phyloP scores from a whole-genome alignment of 2,329 filamentous ascomycete species.

The Exophiala viscosa region DNA sequence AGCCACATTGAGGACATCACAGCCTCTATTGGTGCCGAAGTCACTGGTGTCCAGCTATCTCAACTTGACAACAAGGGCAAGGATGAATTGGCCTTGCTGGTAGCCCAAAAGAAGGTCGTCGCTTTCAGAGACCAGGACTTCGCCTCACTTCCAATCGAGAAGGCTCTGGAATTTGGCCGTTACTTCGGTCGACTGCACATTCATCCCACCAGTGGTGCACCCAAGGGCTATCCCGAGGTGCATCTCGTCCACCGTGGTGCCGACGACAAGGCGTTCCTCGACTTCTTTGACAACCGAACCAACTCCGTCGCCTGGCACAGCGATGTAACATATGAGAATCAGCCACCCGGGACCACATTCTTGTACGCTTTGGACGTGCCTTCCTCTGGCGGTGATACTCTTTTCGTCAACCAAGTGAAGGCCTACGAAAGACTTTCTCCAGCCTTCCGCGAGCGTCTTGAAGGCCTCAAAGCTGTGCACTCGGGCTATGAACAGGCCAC shows the following conservation, averaged over 20 bases:
- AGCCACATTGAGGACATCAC: conserved; percentile 33
- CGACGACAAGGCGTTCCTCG: conserved; percentile 56
- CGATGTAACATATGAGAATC: conserved; percentile 81
- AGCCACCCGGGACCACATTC: conserved; percentile 84
- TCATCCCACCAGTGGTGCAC: conserved; percentile 72
- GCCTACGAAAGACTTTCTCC: conserved; percentile 79
- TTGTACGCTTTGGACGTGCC: conserved; percentile 83
- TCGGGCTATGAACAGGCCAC: conserved; percentile 75
- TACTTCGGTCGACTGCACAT: conserved; percentile 82
- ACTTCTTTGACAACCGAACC: conserved; percentile 66
- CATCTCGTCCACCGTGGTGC: conserved; percentile 74
- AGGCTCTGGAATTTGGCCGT: conserved; percentile 49
- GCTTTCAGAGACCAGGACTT: conserved; percentile 35
- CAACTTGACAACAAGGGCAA: conserved; percentile 31
- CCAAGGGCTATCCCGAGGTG: conserved; percentile 68
- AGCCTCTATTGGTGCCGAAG: conserved; percentile 35
- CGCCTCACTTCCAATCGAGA: conserved; percentile 34
- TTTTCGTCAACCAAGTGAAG: conserved; percentile 74
- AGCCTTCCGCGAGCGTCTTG: conserved; percentile 72
- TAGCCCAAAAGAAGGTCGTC: conserved; percentile 36
- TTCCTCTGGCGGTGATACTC: conserved; percentile 74
- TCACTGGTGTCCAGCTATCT: conserved; percentile 34
- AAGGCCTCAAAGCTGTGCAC: conserved; percentile 76
- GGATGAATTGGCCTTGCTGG: conserved; percentile 35
- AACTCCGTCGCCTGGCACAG: conserved; percentile 81